Base-by-base conservation (phyloP, 116 monocot genomes). In the Posidonia oceanica region DNA sequence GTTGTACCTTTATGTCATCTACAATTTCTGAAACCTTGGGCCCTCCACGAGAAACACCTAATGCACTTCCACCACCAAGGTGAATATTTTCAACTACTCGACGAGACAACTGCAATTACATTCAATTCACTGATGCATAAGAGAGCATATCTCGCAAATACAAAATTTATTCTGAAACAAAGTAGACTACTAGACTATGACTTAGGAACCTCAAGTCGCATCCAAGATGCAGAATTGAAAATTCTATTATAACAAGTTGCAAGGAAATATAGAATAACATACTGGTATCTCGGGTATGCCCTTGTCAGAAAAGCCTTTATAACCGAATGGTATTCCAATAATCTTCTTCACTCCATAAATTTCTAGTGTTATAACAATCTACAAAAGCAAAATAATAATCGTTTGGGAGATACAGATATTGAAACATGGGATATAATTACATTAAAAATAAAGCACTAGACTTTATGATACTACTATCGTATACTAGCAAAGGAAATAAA, bases 331-430 rank as follows among this genome's bases (percentile, higher is more conserved):
- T 39, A 91, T 91, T 67, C 91, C 91, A 76, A 85, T 81, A 71
- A 91, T 91, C 20, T 85, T 91, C 79, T 85, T 85, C 68, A 91
- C 91, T 12, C 91, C 91, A 76, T 91, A 91, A 64, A 83, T 93
- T 69, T 93, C 93, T 62, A 93, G 87, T 14, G 93, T 93, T 58
- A 93, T 68, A 36, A 93, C 93, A 73, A 93, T 93, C 93, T 93
- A 80, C 74, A 84, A 77, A 76, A 16, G 72, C 73, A 55, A 48
- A 76, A 79, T 74, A 90, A 15, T 59, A 12, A 71, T 67, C 8
- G 41, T 58, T 54, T 48, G 17, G 3, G 7, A 48, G 7, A 12
- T 48, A 48, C 12, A 29, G 14, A 78, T 3, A 36, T 61, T 14
- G 40, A 38, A 63, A 38, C 63, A 63, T 63, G 63, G 48, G 48